A percentile compares a stretch with the other conserved stretches of the same genome.
Conservation (phyloP, 106 monocot genomes). For the Allium cepa region DNA sequence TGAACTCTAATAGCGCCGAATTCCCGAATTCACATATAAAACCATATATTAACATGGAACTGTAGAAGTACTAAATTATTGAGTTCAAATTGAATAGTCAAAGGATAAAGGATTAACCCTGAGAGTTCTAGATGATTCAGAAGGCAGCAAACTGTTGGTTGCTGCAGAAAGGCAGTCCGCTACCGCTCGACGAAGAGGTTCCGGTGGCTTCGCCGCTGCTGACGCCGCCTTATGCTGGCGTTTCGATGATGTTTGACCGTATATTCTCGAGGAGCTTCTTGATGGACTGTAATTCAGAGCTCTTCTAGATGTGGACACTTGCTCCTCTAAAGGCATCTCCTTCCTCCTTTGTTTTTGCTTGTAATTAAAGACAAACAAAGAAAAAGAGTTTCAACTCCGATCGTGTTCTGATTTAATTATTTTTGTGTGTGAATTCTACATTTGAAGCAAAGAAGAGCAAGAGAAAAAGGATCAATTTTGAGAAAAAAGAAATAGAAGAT, state of each 20-base stretch:
- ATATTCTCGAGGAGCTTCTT: conserved; percentile 23
- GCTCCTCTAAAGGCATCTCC: conserved; percentile 5
- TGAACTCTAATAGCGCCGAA: too few relatives aligned
- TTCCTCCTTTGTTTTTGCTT: background rate
- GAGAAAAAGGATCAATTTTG: too few relatives aligned
- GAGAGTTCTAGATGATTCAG: conserved; percentile 39
- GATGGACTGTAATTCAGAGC: conserved; percentile 35
- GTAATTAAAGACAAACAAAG: too few relatives aligned
- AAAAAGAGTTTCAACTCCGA: background rate
- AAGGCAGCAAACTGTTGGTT: conserved; percentile 22
- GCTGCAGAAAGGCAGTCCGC: conserved; percentile 50
- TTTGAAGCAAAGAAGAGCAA: background rate
- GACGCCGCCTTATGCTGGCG: conserved; percentile 15
- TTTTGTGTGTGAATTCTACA: background rate
- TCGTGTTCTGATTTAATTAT: background rate
- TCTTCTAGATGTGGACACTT: conserved; percentile 3
- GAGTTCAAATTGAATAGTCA: too few relatives aligned
- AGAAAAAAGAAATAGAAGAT: too few relatives aligned
- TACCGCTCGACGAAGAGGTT: conserved; percentile 55
- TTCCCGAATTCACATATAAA: background rate
- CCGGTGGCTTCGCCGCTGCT: conserved; percentile 37
- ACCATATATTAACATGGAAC: background rate
- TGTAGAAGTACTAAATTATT: too few relatives aligned
- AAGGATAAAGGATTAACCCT: conserved; percentile 18
- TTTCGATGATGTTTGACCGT: conserved; percentile 16